phyloP scores from a whole-genome alignment of 192 early-diverging fungal genomes.

The Gamsiella multidivaricata region DNA sequence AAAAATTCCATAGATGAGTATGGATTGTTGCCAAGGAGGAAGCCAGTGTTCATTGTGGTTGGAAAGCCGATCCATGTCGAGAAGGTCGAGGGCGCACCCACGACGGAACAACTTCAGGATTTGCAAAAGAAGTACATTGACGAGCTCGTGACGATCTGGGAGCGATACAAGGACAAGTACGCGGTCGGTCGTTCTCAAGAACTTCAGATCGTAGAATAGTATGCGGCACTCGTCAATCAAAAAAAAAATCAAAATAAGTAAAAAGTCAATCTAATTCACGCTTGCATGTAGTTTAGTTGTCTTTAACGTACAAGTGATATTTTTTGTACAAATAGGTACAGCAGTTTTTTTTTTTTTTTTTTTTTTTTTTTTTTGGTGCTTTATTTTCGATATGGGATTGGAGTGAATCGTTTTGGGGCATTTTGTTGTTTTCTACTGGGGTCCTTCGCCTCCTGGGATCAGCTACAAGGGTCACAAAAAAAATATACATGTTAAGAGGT shows the following conservation, averaged over 20 bases:
- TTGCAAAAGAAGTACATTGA: slow-evolving; percentile 78
- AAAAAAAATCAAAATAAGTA: too few species aligned
- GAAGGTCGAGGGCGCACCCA: slow-evolving; percentile 64
- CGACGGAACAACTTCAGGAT: slow-evolving; percentile 64
- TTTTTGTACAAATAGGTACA: too few species aligned
- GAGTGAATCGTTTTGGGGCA: too few species aligned
- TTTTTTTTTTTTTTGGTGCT: slow-evolving; percentile 1
- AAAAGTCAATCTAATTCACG: too few species aligned
- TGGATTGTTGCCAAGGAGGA: slow-evolving; percentile 64
- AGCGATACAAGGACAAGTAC: slow-evolving; percentile 79
- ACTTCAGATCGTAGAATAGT: slow-evolving; percentile 73
- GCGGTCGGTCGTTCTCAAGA: slow-evolving; percentile 72
- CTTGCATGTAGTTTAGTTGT: too few species aligned
- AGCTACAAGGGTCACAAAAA: slow-evolving; percentile 45
- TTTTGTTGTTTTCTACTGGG: slow-evolving; percentile 33
- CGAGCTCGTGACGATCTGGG: slow-evolving; percentile 69
- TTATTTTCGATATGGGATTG: background rate
- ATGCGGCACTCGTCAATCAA: too few species aligned
- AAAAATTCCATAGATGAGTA: slow-evolving; percentile 65
- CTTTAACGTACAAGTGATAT: too few species aligned
- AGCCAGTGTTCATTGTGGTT: slow-evolving; percentile 58
- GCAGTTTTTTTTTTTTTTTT: too few species aligned
- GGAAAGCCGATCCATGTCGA: slow-evolving; percentile 73
- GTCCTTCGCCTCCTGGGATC: slow-evolving; percentile 68
- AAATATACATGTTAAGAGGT: too few species aligned